Base-by-base conservation (phyloP, 345 rosid genomes). In the Iberis pinnata region DNA sequence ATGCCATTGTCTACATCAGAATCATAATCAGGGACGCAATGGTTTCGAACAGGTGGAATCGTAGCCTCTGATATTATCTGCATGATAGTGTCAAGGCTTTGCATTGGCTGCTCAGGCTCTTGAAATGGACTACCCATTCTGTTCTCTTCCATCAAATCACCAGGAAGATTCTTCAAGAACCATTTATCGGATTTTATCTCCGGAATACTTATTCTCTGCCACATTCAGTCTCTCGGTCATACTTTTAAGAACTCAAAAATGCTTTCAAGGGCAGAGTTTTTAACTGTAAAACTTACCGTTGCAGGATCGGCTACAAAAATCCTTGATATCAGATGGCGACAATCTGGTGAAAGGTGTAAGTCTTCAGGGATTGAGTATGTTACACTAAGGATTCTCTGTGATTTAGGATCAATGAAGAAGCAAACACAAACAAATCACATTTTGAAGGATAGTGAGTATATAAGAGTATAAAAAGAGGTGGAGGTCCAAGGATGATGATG, bases 1-100 rank as follows among this genome's bases (percentile, higher is more conserved):
- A 83, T 80, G 68, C 82, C 89, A 26, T 88, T 96, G 24, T 59
- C 72, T 36, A 74, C 63, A 56, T 83, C 95, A 22, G 80, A 61
- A 69, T 66, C 71, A 41, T 80, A 75, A 41, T 60, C 61, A 29
- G 52, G 56, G 2, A 67, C 46, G 44, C 57, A 44, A 36, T 58
- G 80, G 75, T 75, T 75, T 3, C 75, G 77, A 49, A 73, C 77
- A 2, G 87, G 69, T 9, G 95, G 98, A 55, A 88, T 71, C 37
- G 97, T 85, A 54, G 97, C 97, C 67, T 88, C 97, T 0, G 90
- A 71, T 18, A 92, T 83, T 42, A 88, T 88, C 74, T 92, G 98
- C 98, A 92, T 92, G 31, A 92, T 88, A 4, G 71, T 79, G 47
- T 85, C 97, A 0, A 70, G 40, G 45, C 88, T 83, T 72, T 92